phyloP scores from a whole-genome alignment of 2,329 filamentous ascomycete species.

The Coniella lustricola region DNA sequence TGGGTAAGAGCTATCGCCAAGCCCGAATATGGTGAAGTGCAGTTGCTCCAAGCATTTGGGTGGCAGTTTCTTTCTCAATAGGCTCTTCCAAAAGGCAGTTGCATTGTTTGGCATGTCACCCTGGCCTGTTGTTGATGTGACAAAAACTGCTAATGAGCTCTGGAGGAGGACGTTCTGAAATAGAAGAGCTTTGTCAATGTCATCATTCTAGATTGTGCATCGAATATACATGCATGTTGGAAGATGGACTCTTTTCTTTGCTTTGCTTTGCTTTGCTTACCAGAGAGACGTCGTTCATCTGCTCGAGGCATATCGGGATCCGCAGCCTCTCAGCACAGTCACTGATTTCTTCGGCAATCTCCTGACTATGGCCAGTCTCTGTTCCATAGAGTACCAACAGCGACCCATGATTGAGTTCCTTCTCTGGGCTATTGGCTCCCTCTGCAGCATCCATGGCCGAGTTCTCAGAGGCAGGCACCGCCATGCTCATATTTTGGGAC shows the following conservation, averaged over 20 bases:
- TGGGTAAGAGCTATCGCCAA: conserved; percentile 90
- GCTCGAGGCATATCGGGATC: conserved; percentile 68
- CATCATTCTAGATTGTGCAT: neutral
- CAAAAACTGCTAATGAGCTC: conserved; percentile 62
- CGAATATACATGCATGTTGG: neutral
- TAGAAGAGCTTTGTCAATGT: conserved; percentile 13
- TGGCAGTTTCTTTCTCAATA: conserved; percentile 72
- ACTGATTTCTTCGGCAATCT: conserved; percentile 80
- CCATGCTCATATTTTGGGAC: neutral
- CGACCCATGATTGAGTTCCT: conserved; percentile 28
- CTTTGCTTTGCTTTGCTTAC: conserved; percentile 48
- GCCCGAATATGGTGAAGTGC: conserved; percentile 77
- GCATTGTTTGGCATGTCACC: conserved; percentile 87
- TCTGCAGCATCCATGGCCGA: conserved; percentile 9
- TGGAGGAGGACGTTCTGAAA: conserved; percentile 43
- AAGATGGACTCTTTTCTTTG: too few species aligned
- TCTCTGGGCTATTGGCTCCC: neutral
- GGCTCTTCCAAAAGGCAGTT: conserved; percentile 72
- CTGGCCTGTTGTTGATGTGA: conserved; percentile 88
- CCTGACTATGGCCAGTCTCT: conserved; percentile 90
- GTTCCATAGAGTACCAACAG: conserved; percentile 81
- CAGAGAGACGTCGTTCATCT: conserved; percentile 69
- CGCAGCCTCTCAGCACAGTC: conserved; percentile 67
- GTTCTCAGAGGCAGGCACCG: neutral
- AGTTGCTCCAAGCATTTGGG: conserved; percentile 61